Percentiles rank a stretch among this genome's conserved stretches.
Evolutionary conservation across 805 yeast genomes (phyloP).

Genomic region (Starmerella bombicola): DNA sequence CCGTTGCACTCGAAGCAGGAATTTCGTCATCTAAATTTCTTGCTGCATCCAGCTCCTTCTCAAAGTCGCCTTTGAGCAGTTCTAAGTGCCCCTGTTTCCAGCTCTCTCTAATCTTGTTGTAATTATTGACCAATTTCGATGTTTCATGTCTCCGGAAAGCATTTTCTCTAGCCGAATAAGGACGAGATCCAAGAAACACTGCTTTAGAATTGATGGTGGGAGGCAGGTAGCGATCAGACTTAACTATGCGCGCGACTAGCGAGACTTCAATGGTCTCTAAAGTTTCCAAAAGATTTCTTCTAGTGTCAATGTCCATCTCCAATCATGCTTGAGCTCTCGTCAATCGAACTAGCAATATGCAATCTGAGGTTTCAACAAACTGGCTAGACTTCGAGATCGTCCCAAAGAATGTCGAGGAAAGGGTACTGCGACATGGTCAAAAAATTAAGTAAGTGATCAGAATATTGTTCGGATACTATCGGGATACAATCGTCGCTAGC

Average conservation of each 20-base stretch:
- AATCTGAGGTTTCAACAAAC: too few relatives aligned
- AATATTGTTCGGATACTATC: too few relatives aligned
- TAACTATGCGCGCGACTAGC: constrained; percentile 43
- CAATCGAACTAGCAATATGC: too few relatives aligned
- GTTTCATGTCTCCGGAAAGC: constrained; percentile 17
- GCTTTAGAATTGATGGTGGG: neutral
- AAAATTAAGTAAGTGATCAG: too few relatives aligned
- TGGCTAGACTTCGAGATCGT: too few relatives aligned
- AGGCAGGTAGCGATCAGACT: constrained; percentile 17
- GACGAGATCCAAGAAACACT: neutral
- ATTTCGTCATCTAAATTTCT: constrained; percentile 5
- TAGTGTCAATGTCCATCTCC: constrained; percentile 2
- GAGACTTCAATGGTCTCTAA: constrained; percentile 61
- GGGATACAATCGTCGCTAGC: too few relatives aligned
- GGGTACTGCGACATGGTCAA: too few relatives aligned
- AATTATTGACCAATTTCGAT: constrained; percentile 2
- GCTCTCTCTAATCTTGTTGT: neutral
- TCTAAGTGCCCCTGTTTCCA: neutral
- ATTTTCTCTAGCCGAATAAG: constrained; percentile 11
- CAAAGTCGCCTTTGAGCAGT: neutral
- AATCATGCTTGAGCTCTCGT: too few relatives aligned
- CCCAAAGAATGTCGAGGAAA: too few relatives aligned
- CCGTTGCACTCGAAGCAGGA: constrained; percentile 1
- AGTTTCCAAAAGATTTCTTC: constrained; percentile 32
- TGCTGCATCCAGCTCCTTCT: constrained; percentile 6